phyloP scores from a whole-genome alignment of 2,329 filamentous ascomycete genomes.

The Phialemonium atrogriseum region DNA sequence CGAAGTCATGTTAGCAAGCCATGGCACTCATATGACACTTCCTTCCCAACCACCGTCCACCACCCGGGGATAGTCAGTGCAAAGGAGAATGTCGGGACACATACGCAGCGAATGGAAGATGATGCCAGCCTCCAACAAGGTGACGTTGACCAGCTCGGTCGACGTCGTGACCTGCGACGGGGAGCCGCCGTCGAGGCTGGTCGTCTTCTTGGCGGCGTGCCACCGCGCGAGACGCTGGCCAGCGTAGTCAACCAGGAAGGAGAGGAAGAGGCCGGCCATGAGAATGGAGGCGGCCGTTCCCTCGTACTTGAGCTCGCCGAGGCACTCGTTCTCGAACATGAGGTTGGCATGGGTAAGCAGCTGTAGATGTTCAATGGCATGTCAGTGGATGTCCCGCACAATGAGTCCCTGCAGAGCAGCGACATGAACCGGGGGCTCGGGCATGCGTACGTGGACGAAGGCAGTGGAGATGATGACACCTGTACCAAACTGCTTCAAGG shows the following conservation, averaged over 20 bases:
- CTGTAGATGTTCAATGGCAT: conserved; percentile 24
- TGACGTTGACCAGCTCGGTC: conserved; percentile 49
- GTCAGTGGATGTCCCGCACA: not conserved
- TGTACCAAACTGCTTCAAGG: conserved; percentile 67
- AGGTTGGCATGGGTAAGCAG: conserved; percentile 64
- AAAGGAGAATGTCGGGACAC: conserved; percentile 18
- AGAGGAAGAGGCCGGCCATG: conserved; percentile 66
- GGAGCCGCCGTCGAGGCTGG: not conserved
- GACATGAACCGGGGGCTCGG: not conserved
- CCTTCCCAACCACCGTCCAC: too few species aligned
- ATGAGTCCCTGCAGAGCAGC: too few species aligned
- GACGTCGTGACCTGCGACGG: conserved; percentile 6
- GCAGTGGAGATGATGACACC: conserved; percentile 66
- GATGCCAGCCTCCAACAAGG: conserved; percentile 65
- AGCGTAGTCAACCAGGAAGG: conserved; percentile 63
- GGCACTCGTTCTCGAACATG: conserved; percentile 64
- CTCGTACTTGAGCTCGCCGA: conserved; percentile 60
- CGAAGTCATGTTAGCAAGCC: not conserved
- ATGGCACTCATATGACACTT: too few species aligned
- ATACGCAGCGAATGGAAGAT: conserved; percentile 65
- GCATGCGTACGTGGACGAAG: conserved; percentile 52
- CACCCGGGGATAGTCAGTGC: conserved; percentile 4
- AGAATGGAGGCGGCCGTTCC: conserved; percentile 60
- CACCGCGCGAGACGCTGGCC: conserved; percentile 48
- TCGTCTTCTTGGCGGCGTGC: conserved; percentile 21